Evolutionary conservation across 2,329 filamentous ascomycete genomes (phyloP).

Genomic region (Harringtonia lauricola): DNA sequence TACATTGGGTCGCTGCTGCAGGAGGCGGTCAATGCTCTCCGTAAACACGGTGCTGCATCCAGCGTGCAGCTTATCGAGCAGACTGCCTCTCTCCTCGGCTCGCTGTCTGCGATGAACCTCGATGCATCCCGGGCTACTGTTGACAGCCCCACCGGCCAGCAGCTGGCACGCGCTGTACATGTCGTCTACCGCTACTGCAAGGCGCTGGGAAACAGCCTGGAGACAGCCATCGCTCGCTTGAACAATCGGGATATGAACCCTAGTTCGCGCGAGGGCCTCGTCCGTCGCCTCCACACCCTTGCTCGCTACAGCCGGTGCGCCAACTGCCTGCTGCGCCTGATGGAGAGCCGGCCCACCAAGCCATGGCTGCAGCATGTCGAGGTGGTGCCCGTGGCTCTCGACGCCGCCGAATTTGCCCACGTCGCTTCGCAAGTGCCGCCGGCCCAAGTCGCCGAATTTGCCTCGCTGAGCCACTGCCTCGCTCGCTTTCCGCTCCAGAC

Average conservation of each 20-base stretch:
- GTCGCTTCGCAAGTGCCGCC: background rate
- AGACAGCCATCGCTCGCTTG: background rate
- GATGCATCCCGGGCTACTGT: background rate
- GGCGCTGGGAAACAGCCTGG: background rate
- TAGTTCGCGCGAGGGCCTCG: background rate
- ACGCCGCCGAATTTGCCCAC: background rate
- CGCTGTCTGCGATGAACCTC: background rate
- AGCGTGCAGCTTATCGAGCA: no score
- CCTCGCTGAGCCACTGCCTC: background rate
- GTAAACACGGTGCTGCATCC: no score
- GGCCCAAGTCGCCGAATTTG: background rate
- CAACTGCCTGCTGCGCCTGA: slow-evolving; percentile 20
- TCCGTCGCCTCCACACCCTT: slow-evolving; percentile 20
- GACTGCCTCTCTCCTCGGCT: background rate
- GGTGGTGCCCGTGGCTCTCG: slow-evolving; percentile 7
- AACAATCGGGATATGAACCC: background rate
- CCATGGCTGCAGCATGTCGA: slow-evolving; percentile 18
- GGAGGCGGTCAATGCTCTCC: background rate
- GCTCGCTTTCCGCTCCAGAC: background rate
- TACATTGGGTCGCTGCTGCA: background rate
- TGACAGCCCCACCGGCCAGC: no score
- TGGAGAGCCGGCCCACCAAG: slow-evolving; percentile 14
- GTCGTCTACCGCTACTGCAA: background rate
- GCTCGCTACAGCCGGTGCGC: slow-evolving; percentile 24
- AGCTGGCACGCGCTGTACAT: background rate